Evolutionary conservation across 345 rosid genomes (phyloP).

Genomic region (Citrus sp.): DNA sequence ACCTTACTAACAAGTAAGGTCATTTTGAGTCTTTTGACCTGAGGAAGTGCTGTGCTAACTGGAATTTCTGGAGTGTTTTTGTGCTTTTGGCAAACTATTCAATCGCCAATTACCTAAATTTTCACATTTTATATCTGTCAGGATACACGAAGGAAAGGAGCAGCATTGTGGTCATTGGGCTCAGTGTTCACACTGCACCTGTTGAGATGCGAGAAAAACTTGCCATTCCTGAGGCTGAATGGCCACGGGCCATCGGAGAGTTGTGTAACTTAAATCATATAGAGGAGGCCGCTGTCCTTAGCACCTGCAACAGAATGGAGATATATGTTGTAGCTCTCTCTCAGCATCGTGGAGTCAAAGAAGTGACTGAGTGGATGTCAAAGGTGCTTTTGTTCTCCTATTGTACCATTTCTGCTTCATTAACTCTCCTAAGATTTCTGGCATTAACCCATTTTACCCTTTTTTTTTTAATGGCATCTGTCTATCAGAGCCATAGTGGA

Average conservation of each 20-base stretch:
- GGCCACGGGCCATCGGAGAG: slow-evolving; percentile 82
- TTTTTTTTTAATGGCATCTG: background rate
- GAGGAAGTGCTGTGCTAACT: background rate
- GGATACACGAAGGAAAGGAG: slow-evolving; percentile 78
- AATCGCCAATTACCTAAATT: slow-evolving; percentile 11
- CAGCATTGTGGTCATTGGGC: slow-evolving; percentile 73
- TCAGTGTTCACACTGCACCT: slow-evolving; percentile 69
- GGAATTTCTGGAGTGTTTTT: background rate
- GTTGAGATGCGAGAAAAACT: slow-evolving; percentile 86
- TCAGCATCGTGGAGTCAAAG: slow-evolving; percentile 78
- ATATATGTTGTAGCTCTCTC: slow-evolving; percentile 70
- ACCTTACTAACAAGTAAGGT: too few relatives aligned
- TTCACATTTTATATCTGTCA: slow-evolving; percentile 14
- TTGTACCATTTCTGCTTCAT: background rate
- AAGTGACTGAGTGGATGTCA: slow-evolving; percentile 89
- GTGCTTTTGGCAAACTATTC: background rate
- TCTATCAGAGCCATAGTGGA: background rate
- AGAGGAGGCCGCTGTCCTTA: slow-evolving; percentile 79
- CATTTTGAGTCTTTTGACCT: background rate
- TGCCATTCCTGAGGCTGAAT: slow-evolving; percentile 80
- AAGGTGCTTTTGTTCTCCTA: slow-evolving; percentile 49
- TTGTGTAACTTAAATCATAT: slow-evolving; percentile 86
- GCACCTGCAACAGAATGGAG: slow-evolving; percentile 85
- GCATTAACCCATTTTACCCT: background rate
- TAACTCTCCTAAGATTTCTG: background rate